A percentile compares a stretch with the other conserved stretches of the same genome.
These are phyloP conservation scores for Coprinellus aureogranulatus DNA, from an alignment of 768 basidiomycete species.

Conservation along the genomic window DNA sequence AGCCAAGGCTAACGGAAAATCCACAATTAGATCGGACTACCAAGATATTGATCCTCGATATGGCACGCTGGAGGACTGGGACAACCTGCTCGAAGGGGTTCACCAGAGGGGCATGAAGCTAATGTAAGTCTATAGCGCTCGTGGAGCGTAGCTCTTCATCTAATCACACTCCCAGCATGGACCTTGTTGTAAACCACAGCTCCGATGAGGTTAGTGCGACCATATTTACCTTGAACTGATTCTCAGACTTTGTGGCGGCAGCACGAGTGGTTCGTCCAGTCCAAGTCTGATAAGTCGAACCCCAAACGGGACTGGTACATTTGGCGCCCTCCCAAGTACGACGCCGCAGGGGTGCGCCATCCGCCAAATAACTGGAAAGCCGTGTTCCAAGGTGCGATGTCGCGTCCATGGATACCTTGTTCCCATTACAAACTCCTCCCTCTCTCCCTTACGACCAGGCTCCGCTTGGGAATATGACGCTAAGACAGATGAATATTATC, in stretches of 20 bases:
- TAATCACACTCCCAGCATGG: conserved; percentile 47
- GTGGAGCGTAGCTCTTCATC: background rate
- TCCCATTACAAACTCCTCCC: background rate
- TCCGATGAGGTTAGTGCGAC: conserved; percentile 54
- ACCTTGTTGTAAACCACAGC: conserved; percentile 74
- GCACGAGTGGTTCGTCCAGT: conserved; percentile 72
- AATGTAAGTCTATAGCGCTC: conserved; percentile 40
- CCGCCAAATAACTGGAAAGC: conserved; percentile 78
- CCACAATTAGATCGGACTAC: conserved; percentile 55
- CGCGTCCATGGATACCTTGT: no score
- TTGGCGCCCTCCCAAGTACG: conserved; percentile 61
- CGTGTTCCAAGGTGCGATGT: conserved; percentile 59
- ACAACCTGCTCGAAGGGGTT: conserved; percentile 47
- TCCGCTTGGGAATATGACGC: conserved; percentile 74
- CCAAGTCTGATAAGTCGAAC: conserved; percentile 46
- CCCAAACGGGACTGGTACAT: conserved; percentile 76
- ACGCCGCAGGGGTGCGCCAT: conserved; percentile 48
- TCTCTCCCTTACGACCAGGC: conserved; percentile 30
- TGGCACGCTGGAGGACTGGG: conserved; percentile 63
- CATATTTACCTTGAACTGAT: background rate
- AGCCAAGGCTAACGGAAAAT: no score
- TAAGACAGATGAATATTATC: conserved; percentile 64
- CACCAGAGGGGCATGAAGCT: conserved; percentile 70
- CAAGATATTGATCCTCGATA: conserved; percentile 60
- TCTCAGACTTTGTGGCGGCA: conserved; percentile 20